These are phyloP conservation scores for Globisporangium orthogonon DNA, from an alignment of 352 stramenopile species.

Conservation along the genomic window DNA sequence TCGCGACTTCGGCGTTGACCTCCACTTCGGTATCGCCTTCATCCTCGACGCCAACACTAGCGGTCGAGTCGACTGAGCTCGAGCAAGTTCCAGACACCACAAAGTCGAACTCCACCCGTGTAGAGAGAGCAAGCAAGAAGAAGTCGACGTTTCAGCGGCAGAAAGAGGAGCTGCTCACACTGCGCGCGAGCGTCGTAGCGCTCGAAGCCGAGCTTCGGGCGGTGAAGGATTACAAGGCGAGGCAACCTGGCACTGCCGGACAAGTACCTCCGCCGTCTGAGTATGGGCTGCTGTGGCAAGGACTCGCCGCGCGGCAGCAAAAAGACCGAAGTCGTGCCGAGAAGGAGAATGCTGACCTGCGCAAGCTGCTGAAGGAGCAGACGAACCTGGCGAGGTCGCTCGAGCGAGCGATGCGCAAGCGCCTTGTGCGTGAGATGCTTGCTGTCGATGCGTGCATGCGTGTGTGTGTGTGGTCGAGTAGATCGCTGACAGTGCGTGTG, in stretches of 20 bases:
- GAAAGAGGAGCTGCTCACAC: slow-evolving; percentile 1
- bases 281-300: slow-evolving; percentile 1
- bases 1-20: not conserved
- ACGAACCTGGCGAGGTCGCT: slow-evolving; percentile 3
- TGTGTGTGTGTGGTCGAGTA: not conserved
- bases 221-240: not conserved
- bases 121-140: not conserved
- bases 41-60: not conserved
- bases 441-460: not conserved
- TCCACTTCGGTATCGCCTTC: not conserved
- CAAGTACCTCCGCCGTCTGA: not conserved
- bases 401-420: slow-evolving; percentile 6
- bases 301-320: slow-evolving; percentile 1
- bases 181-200: slow-evolving; percentile 1
- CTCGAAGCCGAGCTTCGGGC: slow-evolving; percentile 1
- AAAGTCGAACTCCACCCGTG: not conserved
- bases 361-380: slow-evolving; percentile 4
- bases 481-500: not conserved
- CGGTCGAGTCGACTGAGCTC: not conserved
- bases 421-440: slow-evolving; percentile 3
- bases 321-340: not conserved
- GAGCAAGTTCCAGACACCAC: not conserved
- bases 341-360: slow-evolving; percentile 4
- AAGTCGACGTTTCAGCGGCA: slow-evolving; percentile 10
- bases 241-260: not conserved